Percentiles rank a stretch among this genome's conserved stretches.
These are phyloP conservation scores for Geotrichum carabidarum DNA, from an alignment of 1,139 yeast species.

Conservation along the genomic window DNA sequence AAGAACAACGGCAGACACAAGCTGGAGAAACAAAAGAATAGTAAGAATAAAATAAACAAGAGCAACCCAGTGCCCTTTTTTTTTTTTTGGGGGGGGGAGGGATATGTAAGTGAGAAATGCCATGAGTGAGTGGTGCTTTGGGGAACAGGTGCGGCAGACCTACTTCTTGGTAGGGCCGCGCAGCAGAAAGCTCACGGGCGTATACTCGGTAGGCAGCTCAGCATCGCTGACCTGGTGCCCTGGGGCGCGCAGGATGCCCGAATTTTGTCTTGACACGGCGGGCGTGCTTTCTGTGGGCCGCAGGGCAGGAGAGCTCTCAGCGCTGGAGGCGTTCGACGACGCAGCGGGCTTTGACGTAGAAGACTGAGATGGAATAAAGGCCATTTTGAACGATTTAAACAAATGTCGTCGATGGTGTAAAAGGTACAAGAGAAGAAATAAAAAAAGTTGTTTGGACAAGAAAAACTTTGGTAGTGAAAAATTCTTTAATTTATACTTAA, in stretches of 20 bases:
- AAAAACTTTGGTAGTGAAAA: background rate
- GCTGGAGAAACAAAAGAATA: too few relatives aligned
- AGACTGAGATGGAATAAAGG: constrained; percentile 5
- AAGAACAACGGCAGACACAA: too few relatives aligned
- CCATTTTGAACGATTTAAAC: constrained; percentile 1
- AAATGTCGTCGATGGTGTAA: background rate
- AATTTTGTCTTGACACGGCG: background rate
- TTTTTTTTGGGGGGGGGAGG: too few relatives aligned
- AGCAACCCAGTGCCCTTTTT: too few relatives aligned
- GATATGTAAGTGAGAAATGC: too few relatives aligned
- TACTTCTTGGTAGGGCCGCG: constrained; percentile 3
- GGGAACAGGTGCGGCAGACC: too few relatives aligned
- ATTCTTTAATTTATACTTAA: background rate
- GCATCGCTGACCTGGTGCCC: background rate
- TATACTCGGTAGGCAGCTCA: background rate
- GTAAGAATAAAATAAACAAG: too few relatives aligned
- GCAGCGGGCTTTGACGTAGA: background rate
- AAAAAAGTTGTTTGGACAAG: background rate
- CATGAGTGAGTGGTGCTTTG: too few relatives aligned
- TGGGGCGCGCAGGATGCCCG: constrained; percentile 1
- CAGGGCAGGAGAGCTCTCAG: background rate
- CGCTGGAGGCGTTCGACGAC: background rate
- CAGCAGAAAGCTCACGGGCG: background rate
- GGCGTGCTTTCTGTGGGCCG: background rate
- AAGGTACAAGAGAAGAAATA: background rate